Conservation (phyloP, 2,329 filamentous ascomycete genomes). For the Neoarthrinium moseri region DNA sequence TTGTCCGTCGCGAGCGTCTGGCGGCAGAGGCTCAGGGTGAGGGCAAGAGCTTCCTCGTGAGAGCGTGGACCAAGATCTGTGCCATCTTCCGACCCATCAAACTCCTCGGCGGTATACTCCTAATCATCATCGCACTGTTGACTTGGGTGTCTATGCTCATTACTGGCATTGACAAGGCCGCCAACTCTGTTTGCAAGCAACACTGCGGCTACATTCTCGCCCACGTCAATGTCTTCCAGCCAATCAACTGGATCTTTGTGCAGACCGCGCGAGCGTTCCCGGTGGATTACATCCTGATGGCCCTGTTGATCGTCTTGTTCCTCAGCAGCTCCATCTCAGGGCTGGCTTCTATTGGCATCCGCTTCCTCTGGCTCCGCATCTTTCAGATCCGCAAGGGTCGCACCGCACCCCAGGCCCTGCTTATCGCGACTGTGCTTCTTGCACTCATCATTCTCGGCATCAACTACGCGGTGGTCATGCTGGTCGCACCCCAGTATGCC, state of each 20-base stretch:
- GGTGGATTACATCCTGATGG: constrained; percentile 87
- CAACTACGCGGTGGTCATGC: constrained; percentile 89
- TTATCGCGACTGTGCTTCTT: constrained; percentile 87
- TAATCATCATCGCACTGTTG: constrained; percentile 72
- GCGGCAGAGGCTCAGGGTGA: constrained; percentile 80
- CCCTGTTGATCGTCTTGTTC: constrained; percentile 79
- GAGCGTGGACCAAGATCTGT: constrained; percentile 75
- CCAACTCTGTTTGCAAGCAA: constrained; percentile 88
- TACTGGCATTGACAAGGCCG: constrained; percentile 93
- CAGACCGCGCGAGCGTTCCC: constrained; percentile 82
- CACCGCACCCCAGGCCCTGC: constrained; percentile 86
- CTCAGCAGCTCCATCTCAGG: constrained; percentile 88
- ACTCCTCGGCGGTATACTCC: constrained; percentile 76
- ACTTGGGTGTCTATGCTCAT: constrained; percentile 92
- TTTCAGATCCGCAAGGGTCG: constrained; percentile 89
- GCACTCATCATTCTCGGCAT: constrained; percentile 86
- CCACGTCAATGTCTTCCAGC: constrained; percentile 88
- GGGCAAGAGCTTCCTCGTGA: constrained; percentile 71
- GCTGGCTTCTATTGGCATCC: constrained; percentile 83
- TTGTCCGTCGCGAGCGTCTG: constrained; percentile 84
- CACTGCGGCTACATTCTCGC: constrained; percentile 91
- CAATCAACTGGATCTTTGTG: constrained; percentile 86
- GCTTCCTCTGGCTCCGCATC: constrained; percentile 92
- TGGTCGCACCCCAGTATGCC: constrained; percentile 93
- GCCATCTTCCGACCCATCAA: constrained; percentile 86